A percentile compares a stretch with the other conserved stretches of the same genome.
These are phyloP conservation scores for Xylaria curta DNA, from an alignment of 495 filamentous ascomycete genomes.

Conservation along the genomic window DNA sequence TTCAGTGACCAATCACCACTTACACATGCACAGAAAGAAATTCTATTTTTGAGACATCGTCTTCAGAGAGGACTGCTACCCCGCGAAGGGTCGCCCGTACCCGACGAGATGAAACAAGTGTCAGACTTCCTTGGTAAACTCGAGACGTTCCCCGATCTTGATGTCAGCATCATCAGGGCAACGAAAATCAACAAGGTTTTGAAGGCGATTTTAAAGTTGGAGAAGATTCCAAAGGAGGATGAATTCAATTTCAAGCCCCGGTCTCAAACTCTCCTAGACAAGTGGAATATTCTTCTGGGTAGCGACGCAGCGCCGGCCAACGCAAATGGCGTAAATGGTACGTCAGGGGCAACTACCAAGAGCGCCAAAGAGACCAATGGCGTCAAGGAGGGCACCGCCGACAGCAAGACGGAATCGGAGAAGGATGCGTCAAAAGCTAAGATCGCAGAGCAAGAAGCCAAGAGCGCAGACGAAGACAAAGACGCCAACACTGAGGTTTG, in stretches of 20 bases:
- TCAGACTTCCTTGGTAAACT: slow-evolving; percentile 78
- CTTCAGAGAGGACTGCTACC: slow-evolving; percentile 91
- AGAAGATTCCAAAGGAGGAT: slow-evolving; percentile 80
- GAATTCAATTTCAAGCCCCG: slow-evolving; percentile 84
- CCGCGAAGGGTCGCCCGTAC: slow-evolving; percentile 78
- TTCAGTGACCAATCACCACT: neutral
- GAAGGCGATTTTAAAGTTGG: slow-evolving; percentile 85
- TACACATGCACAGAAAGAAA: slow-evolving; percentile 58
- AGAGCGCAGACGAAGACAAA: slow-evolving; percentile 37
- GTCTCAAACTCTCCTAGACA: slow-evolving; percentile 72
- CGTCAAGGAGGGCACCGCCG: slow-evolving; percentile 52
- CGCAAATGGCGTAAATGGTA: slow-evolving; percentile 57
- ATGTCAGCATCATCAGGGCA: slow-evolving; percentile 78
- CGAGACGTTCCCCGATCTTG: slow-evolving; percentile 78
- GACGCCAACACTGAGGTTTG: slow-evolving; percentile 45
- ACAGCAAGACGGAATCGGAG: slow-evolving; percentile 45
- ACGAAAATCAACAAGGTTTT: slow-evolving; percentile 97
- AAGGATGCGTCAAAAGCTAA: slow-evolving; percentile 51
- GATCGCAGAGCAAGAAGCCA: slow-evolving; percentile 39
- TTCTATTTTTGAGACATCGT: slow-evolving; percentile 85
- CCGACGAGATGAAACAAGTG: slow-evolving; percentile 89
- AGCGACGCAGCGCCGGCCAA: slow-evolving; percentile 45
- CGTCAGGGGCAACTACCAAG: slow-evolving; percentile 46
- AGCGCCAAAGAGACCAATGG: slow-evolving; percentile 64
- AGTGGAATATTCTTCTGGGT: slow-evolving; percentile 83